Base-by-base conservation (phyloP, 1,284 basidiomycete genomes). In the Ganoderma lingzhi region DNA sequence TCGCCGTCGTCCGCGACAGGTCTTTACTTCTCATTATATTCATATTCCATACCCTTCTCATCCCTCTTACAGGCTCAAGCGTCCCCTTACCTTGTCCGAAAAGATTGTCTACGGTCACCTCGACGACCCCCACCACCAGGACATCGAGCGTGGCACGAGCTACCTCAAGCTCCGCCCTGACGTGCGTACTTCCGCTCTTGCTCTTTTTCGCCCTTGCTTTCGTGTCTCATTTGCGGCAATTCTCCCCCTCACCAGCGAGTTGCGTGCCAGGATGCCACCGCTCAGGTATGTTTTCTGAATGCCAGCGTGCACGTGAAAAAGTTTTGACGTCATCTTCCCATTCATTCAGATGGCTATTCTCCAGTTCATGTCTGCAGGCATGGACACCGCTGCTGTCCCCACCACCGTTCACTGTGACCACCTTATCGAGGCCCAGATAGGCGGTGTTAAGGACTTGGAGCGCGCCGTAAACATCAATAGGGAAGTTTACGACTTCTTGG, bases 311-410 rank as follows among this genome's bases (percentile, higher is more conserved):
- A 65, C 70, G 58, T 67, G 67, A 66, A 45, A 28, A 30, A 9
- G 55, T 64, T 42, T 71, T 78, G 76, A 77, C 75, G 74, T 76
- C 75, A 76, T 72, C 48, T 41, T 60, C 48, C 62, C 42, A 28
- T 39, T 65, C 45, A 53, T 45, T 30, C 83, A 99, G 93, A 99
- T 99, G 98, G 98, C 98, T 51, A 90, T 99, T 71, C 90, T 99
- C 76, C 97, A 99, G 87, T 99, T 99, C 90, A 99, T 99, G 98
- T 98, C 97, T 63, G 97, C 98, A 35, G 97, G 97, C 76, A 96
- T 99, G 87, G 96, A 96, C 82, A 97, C 96, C 65, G 96, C 95
- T 62, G 96, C 97, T 68, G 97, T 99, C 75, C 97, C 98, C 61
- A 97, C 97, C 74, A 98, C 97, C 72, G 96, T 98, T 67, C 96